Base-by-base conservation (phyloP, 2,329 filamentous ascomycete species). In the Penicillium glabrum region DNA sequence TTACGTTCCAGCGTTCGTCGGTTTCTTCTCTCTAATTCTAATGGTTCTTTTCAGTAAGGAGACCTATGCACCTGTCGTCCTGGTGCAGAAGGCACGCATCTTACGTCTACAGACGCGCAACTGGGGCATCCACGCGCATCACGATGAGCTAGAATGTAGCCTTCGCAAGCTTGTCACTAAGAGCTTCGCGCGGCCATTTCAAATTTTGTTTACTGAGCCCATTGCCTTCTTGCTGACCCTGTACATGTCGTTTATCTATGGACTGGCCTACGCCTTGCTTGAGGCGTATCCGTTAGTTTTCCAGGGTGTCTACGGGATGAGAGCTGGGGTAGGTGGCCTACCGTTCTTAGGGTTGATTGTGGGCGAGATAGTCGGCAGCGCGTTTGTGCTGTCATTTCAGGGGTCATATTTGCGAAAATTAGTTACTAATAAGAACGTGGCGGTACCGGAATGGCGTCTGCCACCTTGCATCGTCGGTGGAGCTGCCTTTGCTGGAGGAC, bases 51-150 rank as follows among this genome's bases (percentile, higher is more conserved):
- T 83, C 64, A 72, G 84, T 24, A 74, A 81, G 48, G 83, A 86
- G 62, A 81, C 81, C 0, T 86, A 85, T 61, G 77, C 82, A 0
- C 83, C 83, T 0, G 63, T 66, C 1, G 65, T 72, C 4, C 58
- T 72, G 8, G 67, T 71, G 19, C 67, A 65, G 24, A 72, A 72
- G 43, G 83, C 83, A 0, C 67, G 76, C 0, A 77, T 81, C 47
- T 67, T 86, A 2, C 75, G 83, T 16, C 74, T 82, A 13, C 69
- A 80, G 45, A 86, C 83, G 0, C 78, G 79, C 57, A 86, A 85
- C 58, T 86, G 83, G 83, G 83, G 82, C 1, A 85, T 86, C 41
- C 82, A 85, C 56, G 83, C 83, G 1, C 80, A 80, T 60, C 75
- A 77, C 61, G 80, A 82, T 59, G 79, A 83, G 67, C 77, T 83